phyloP scores from a whole-genome alignment of 257 asterid genomes.

The Salvia splendens region DNA sequence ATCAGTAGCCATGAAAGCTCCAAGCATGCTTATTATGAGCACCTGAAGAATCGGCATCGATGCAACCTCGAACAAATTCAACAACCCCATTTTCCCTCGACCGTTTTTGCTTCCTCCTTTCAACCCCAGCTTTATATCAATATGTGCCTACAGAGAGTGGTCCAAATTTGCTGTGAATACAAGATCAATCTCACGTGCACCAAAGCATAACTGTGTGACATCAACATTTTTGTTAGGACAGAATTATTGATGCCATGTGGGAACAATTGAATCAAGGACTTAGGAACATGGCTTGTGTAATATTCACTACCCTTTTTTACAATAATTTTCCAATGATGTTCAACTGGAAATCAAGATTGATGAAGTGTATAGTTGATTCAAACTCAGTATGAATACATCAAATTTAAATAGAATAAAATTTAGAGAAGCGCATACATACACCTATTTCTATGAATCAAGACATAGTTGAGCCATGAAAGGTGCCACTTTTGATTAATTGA shows the following conservation, averaged over 20 bases:
- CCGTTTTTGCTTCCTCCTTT: background rate
- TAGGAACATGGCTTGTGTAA: conserved; percentile 3
- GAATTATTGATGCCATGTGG: background rate
- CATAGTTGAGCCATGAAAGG: too few relatives aligned
- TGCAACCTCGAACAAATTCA: conserved; percentile 75
- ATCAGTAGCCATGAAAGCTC: conserved; percentile 88
- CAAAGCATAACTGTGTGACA: background rate
- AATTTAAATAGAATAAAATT: background rate
- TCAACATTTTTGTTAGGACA: background rate
- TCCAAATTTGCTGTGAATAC: background rate
- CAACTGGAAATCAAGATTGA: background rate
- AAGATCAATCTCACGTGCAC: too few relatives aligned
- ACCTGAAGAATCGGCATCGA: conserved; percentile 94
- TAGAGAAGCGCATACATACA: background rate
- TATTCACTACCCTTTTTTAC: background rate
- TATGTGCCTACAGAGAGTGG: background rate
- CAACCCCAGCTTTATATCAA: background rate
- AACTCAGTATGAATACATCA: background rate
- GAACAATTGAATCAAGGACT: background rate
- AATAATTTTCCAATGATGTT: background rate
- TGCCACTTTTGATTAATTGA: background rate
- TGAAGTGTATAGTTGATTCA: background rate
- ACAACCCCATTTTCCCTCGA: conserved; percentile 65
- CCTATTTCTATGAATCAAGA: background rate
- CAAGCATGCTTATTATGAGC: conserved; percentile 64